These are phyloP conservation scores for Pseudogymnoascus pannorum DNA, from an alignment of 2,329 filamentous ascomycete species.

Conservation along the genomic window DNA sequence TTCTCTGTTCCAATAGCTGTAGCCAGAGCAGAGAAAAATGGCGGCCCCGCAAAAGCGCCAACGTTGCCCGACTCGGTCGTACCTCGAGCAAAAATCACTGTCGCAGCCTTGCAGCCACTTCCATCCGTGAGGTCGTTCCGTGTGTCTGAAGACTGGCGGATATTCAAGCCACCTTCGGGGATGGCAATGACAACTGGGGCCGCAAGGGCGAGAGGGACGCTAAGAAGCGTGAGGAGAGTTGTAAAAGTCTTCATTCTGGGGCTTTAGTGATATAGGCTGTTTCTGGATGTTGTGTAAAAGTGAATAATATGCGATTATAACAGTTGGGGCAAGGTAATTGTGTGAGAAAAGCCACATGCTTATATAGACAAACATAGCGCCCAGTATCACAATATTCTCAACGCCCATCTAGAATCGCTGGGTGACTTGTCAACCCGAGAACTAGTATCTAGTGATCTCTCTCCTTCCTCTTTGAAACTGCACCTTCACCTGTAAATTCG, in stretches of 20 bases:
- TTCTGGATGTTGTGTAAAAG: background rate
- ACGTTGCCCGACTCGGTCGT: constrained; percentile 47
- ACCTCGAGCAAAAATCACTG: constrained; percentile 50
- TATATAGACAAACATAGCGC: background rate
- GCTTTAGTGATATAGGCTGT: background rate
- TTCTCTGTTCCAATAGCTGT: constrained; percentile 35
- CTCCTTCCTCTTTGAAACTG: background rate
- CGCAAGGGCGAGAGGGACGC: background rate
- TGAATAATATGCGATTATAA: background rate
- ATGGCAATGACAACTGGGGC: background rate
- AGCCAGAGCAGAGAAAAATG: constrained; percentile 41
- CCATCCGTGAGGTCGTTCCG: constrained; percentile 23
- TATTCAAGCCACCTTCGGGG: background rate
- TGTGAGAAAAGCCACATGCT: background rate
- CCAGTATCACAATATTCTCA: background rate
- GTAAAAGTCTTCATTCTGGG: constrained; percentile 4
- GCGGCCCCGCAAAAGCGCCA: constrained; percentile 41
- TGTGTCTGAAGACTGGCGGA: constrained; percentile 1
- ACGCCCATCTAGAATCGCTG: background rate
- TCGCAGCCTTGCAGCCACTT: constrained; percentile 37
- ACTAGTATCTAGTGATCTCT: background rate
- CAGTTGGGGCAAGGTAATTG: background rate
- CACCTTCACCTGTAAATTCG: background rate
- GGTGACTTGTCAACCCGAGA: background rate
- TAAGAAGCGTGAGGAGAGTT: background rate